Evolutionary conservation across 2,329 filamentous ascomycete genomes (phyloP), one percentile per base, ranked within the genome.

Genomic region (Chlorencoelia australis): DNA sequence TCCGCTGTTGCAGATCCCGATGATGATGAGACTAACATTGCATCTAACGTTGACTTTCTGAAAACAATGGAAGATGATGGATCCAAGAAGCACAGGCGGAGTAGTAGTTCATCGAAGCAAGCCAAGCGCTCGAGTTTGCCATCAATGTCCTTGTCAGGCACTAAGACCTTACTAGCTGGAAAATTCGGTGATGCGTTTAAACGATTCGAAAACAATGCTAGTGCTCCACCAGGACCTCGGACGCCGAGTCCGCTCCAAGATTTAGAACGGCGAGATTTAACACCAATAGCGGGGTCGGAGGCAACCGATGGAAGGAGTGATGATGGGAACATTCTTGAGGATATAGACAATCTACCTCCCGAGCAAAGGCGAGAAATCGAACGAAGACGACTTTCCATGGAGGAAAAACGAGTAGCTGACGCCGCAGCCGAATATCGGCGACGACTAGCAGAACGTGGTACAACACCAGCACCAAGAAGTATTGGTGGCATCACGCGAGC

Each of bases 171-270:
- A 24, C 67, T 95, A n/a, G 80, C 79, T 4, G 84, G 87, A 16
- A 86, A 82, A 49, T 95, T 96, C 57, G 86, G 88, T 1, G 88
- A 95, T 51, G 88, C 89, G 3, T 95, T 96, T 63, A 86, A 89
- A 53, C 74, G 82, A 5, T 96, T 96, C 49, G 91, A 98, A 58
- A 69, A 49, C 20, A 53, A 51, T 45, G 29, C 42, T 48, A 49
- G 39, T 68, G 4, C 58, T 65, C 40, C 46, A 6, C 39, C 50
- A 7, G 48, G 66, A 66, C 35, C 50, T 59, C 18, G 68, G 61
- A 46, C 68, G 54, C 42, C 66, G 58, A 59, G 68, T 60, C 49
- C 61, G 2, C 47, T 56, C 6, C 53, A 56, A 15, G 54, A 55
- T 17, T 48, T 54, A n/a, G 64, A 66, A 30, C 59, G 62, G 22